Base-by-base conservation (phyloP, 106 monocot genomes). In the Dendrobium catenatum region DNA sequence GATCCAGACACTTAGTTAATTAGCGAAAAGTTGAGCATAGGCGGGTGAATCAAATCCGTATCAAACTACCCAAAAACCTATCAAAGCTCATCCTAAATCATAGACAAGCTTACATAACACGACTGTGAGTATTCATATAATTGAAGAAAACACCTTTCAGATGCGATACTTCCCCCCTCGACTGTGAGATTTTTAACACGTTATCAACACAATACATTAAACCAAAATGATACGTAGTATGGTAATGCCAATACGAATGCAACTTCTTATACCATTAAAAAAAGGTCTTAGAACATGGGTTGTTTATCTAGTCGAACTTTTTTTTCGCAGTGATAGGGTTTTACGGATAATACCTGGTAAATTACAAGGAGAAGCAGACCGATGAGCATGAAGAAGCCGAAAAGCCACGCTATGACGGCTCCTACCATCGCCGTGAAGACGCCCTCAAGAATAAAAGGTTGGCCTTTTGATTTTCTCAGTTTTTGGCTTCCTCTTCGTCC, bases 311-410 rank as follows among this genome's bases (percentile, higher is more conserved):
- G 51, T 51, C 20, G 20, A 74, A 74, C 18, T 74, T 74, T 13
- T 1, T 51, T 43, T 3, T 73, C 2, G 19, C 1, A 10, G 4
- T 74, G 42, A 18, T 13, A 27, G 42, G 19, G 22, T 24, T 49
- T 76, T 10, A 24, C 1, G 6, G 11, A 49, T 5, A 49, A 48
- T 29, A 76, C 76, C 76, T 76, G 76, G 26, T 76, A 76, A 42
- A 76, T 47, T 49, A 76, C 76, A 20, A 76, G 47, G 49, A 76
- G 48, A 51, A 76, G 49, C 49, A 49, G 22, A 15, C 41, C 76
- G 27, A 76, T 76, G 48, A 76, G 76, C 2, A 76, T 24, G 76
- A 76, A 76, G 49, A 76, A 76, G 76, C 47, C 76, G 13, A 22
- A 76, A 11, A 76, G 47, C 76, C 76, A 76, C 41, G 16, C 24